These are phyloP conservation scores for Hydnomerulius pinastri DNA, from an alignment of 768 basidiomycete species.

Conservation along the genomic window DNA sequence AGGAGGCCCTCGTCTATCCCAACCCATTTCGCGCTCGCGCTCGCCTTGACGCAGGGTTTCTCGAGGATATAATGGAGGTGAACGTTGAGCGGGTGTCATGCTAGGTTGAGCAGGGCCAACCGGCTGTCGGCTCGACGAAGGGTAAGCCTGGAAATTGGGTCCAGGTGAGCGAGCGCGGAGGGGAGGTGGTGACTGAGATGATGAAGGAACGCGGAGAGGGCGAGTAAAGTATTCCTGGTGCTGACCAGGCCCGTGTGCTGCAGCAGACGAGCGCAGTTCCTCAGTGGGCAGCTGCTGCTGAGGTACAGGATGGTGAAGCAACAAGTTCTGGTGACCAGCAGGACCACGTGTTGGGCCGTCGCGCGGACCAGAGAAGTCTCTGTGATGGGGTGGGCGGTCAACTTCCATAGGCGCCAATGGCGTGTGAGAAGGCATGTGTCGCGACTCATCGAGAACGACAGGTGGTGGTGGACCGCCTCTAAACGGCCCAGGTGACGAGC, in stretches of 20 bases:
- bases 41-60: constrained; percentile 51
- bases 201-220: constrained; percentile 51
- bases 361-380: constrained; percentile 57
- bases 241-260: constrained; percentile 39
- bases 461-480: constrained; percentile 83
- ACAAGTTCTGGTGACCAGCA: constrained; percentile 52
- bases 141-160: constrained; percentile 49
- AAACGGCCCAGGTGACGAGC: constrained; percentile 73
- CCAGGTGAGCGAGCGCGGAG: constrained; percentile 56
- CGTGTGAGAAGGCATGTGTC: constrained; percentile 67
- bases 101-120: constrained; percentile 55
- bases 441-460: constrained; percentile 72
- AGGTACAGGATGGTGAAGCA: constrained; percentile 70
- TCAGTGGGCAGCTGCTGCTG: constrained; percentile 57
- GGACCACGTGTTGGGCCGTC: constrained; percentile 52
- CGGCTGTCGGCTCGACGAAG: constrained; percentile 46
- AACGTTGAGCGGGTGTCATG: constrained; percentile 51
- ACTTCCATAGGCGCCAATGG: constrained; percentile 80
- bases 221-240: constrained; percentile 64
- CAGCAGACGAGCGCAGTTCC: constrained; percentile 45
- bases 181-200: constrained; percentile 61
- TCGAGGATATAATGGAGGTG: constrained; percentile 58
- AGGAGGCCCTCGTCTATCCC: constrained; percentile 60
- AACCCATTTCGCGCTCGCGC: constrained; percentile 55
- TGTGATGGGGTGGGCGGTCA: constrained; percentile 55